Percentiles rank a stretch among this genome's conserved stretches.
phyloP scores from a whole-genome alignment of 75 land plant genomes.

The Pinus tabuliformis region DNA sequence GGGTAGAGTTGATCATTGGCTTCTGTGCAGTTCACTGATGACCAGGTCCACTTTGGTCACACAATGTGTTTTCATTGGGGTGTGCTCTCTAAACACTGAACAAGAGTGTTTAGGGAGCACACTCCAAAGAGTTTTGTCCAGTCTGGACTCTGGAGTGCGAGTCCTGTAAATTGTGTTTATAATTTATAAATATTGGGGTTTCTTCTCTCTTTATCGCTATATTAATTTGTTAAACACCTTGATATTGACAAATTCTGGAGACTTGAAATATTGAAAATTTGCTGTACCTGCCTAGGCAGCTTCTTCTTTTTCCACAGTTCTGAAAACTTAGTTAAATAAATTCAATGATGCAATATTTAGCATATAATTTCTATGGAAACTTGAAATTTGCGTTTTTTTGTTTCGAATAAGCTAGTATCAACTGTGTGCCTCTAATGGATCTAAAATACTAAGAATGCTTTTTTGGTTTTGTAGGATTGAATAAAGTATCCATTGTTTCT shows the following conservation, averaged over 20 bases:
- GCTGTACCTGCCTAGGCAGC: neutral
- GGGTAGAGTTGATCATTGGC: neutral
- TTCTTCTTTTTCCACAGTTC: neutral
- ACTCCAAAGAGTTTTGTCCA: too few species aligned
- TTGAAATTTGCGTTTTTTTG: neutral
- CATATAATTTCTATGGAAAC: neutral
- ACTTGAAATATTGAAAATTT: neutral
- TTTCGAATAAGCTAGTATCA: neutral
- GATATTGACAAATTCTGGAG: too few species aligned
- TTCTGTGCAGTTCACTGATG: neutral
- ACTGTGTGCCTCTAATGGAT: neutral
- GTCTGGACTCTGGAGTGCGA: too few species aligned
- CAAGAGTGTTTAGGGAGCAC: too few species aligned
- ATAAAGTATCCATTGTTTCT: neutral
- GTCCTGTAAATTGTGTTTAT: too few species aligned
- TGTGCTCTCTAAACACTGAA: too few species aligned
- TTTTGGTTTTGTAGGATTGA: neutral
- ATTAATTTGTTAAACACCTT: too few species aligned
- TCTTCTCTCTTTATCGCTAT: too few species aligned
- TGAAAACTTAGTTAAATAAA: neutral
- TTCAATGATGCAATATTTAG: too few species aligned
- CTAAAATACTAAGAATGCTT: neutral
- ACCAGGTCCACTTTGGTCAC: too few species aligned
- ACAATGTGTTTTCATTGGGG: too few species aligned
- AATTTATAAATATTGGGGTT: too few species aligned